Base-by-base conservation (phyloP, 2,329 filamentous ascomycete species). In the Microcyclosporella mali region DNA sequence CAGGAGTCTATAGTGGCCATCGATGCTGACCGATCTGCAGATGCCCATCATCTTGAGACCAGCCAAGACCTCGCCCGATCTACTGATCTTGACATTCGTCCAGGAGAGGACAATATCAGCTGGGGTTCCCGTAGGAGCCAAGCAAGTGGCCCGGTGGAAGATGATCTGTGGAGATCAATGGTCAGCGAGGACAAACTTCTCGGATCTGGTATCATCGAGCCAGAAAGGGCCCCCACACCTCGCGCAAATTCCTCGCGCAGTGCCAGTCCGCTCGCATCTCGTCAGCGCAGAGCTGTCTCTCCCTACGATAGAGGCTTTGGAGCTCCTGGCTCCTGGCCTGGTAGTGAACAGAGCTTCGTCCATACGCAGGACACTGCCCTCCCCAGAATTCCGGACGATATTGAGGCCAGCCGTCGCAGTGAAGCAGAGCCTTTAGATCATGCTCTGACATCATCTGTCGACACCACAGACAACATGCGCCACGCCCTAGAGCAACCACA, bases 21-120 rank as follows among this genome's bases (percentile, higher is more conserved):
- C 10, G 67, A 68, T 41, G 63, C 66, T 30, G 65, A 69, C 44
- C 53, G 65, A 15, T 69, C 68, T 52, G 65, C 67, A 15, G 66
- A 70, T 53, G 66, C 66, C 30, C 55, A 51, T 15, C 65, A 64
- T n/a, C 62, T 66, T 15, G 59, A 65, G 17, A 59, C 60, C 10
- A 39, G 32, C 9, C 33, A 30, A 14, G 21, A 32, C 7, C 15
- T 14, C 28, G 9, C 21, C 2, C 21, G 43, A 39, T 33, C 47
- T 25, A 38, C 47, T 2, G 49, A 52, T 6, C 46, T 57, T 15
- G 63, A 63, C 12, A 66, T 66, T 29, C 51, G 56, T 14, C 49
- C 57, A 17, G 63, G 63, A 4, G 63, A 66, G 30, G 62, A 66
- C 43, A 66, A 65, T 37, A 47, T 62, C 21, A 64, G 60, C 33